Evolutionary conservation across 2,329 filamentous ascomycete genomes (phyloP), one percentile per base, ranked within the genome.

Genomic region (Ceratocystis eucalypticola): DNA sequence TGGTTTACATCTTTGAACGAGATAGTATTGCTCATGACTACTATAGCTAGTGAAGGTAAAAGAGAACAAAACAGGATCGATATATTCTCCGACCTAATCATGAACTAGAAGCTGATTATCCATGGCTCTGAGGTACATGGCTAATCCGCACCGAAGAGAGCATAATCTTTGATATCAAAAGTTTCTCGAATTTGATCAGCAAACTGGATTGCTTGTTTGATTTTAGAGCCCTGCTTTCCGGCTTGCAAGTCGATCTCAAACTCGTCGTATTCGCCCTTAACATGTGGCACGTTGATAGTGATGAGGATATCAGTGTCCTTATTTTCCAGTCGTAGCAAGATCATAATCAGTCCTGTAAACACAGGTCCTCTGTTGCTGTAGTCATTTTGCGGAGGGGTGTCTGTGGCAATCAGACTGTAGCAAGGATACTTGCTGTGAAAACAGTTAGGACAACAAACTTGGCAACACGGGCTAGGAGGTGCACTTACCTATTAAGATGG

Each of bases 211-310:
- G 82, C 82, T 71, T 87, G 81, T 64, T 86, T 87, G 71, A 89
- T 86, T 69, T 89, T 76, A 74, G 84, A 81, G 3, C 86, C 88
- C 72, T 82, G 81, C 73, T 82, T 85, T 17, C 85, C 85, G 66
- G 84, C 75, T 72, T 84, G 80, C 66, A 86, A 76, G 72, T 89
- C 84, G 17, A 93, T 84, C 41, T 90, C 86, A 7, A 87, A 86
- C 74, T 86, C 83, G 71, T 86, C 80, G 73, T 91, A 91, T 74
- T 88, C 84, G 69, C 87, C 86, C 71, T 84, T 81, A 70, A 91
- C 87, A 73, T 94, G 88, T 33, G 92, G 93, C 61, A 96, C 88
- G 75, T 96, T 96, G 73, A 96, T 84, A 50, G 89, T 89, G 69
- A 96, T 84, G 61, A 96, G 78, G 48, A 97, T 77, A 75, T 97